A percentile compares a stretch with the other conserved stretches of the same genome.
phyloP scores from a whole-genome alignment of 2,329 filamentous ascomycete genomes.

The Fusarium foetens region DNA sequence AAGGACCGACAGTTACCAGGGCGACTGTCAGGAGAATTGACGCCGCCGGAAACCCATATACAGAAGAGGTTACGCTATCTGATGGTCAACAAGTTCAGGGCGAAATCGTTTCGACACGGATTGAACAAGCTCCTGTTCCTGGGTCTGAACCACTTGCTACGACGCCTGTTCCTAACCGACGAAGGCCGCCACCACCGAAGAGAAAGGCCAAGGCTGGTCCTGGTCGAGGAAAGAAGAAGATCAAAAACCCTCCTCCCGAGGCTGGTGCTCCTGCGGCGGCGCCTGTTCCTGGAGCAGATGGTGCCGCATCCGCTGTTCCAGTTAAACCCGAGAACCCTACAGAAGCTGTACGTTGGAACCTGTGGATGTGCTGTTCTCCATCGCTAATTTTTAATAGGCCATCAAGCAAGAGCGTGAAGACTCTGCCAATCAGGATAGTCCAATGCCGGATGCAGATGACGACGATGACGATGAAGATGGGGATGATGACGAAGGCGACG shows the following conservation, averaged over 20 bases:
- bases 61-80: constrained; percentile 83
- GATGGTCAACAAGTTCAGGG: constrained; percentile 84
- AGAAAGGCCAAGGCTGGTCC: constrained; percentile 81
- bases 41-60: constrained; percentile 81
- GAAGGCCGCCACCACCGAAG: constrained; percentile 79
- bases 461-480: constrained; percentile 61
- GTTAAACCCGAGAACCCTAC: constrained; percentile 52
- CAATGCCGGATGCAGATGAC: constrained; percentile 64
- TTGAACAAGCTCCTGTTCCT: constrained; percentile 56
- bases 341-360: constrained; percentile 44
- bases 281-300: constrained; percentile 50
- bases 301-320: constrained; percentile 51
- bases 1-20: constrained; percentile 72
- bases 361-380: neutral
- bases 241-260: constrained; percentile 62
- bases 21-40: constrained; percentile 84
- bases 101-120: constrained; percentile 75
- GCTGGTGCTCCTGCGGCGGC: constrained; percentile 49
- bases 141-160: constrained; percentile 64
- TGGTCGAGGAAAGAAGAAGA: constrained; percentile 83
- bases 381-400: constrained; percentile 46
- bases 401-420: constrained; percentile 58
- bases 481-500: constrained; percentile 59
- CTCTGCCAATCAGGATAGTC: constrained; percentile 59
- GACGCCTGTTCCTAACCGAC: constrained; percentile 57